A percentile compares a stretch with the other conserved stretches of the same genome.
phyloP scores from a whole-genome alignment of 805 yeast genomes.

The Suhomyces sp. region DNA sequence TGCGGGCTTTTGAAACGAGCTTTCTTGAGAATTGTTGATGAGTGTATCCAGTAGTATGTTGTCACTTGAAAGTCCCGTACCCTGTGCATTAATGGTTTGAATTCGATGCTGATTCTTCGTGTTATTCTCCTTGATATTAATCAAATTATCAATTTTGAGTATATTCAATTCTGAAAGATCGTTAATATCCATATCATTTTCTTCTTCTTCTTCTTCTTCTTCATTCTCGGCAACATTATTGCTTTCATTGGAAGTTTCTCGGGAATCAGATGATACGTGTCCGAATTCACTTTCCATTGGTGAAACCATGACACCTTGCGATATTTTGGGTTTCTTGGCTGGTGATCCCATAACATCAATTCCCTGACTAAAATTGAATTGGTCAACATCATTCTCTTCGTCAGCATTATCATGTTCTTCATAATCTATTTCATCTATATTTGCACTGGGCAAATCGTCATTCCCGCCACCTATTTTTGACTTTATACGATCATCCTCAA shows the following conservation, averaged over 20 bases:
- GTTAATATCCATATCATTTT: constrained; percentile 29
- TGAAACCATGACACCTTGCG: not conserved
- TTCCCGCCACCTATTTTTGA: not conserved
- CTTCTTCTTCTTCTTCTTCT: constrained; percentile 15
- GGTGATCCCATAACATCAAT: constrained; percentile 17
- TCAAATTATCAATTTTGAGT: constrained; percentile 36
- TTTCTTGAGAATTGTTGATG: constrained; percentile 18
- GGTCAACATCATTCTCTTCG: constrained; percentile 1
- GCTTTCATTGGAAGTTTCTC: too few species aligned
- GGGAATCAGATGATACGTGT: too few species aligned
- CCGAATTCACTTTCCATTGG: constrained; percentile 9
- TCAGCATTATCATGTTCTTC: constrained; percentile 4
- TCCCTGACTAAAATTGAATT: constrained; percentile 5
- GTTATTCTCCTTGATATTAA: constrained; percentile 25
- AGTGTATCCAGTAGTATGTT: constrained; percentile 1
- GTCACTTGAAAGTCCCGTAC: not conserved
- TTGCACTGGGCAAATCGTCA: constrained; percentile 11
- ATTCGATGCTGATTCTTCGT: constrained; percentile 4
- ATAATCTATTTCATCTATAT: constrained; percentile 12
- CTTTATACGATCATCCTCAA: constrained; percentile 17
- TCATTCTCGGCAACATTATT: too few species aligned
- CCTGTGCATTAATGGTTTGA: constrained; percentile 1
- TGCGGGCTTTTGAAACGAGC: constrained; percentile 37
- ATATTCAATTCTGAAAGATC: constrained; percentile 41
- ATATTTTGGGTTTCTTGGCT: constrained; percentile 13